Percentiles rank a stretch among this genome's conserved stretches.
Evolutionary conservation across 768 basidiomycete species (phyloP).

Genomic region (Kwoniella sp.): DNA sequence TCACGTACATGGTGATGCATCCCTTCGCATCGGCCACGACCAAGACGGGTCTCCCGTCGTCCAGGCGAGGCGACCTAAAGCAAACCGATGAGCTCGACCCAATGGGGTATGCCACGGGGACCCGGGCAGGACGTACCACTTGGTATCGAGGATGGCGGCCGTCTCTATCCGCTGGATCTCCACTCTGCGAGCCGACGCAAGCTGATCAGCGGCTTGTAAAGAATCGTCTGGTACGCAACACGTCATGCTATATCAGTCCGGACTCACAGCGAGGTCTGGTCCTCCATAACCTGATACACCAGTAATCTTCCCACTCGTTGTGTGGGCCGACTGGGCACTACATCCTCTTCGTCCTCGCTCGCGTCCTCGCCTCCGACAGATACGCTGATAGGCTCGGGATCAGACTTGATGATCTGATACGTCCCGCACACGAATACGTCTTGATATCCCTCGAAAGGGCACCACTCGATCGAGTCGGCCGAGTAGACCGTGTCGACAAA

Average conservation of each 20-base stretch:
- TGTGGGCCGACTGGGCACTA: constrained; percentile 10
- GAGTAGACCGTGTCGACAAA: constrained; percentile 68
- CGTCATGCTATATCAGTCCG: too few species aligned
- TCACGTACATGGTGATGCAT: constrained; percentile 62
- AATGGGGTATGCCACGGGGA: neutral
- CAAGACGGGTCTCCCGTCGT: constrained; percentile 51
- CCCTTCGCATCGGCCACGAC: constrained; percentile 85
- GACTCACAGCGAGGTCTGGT: constrained; percentile 39
- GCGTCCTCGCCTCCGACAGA: constrained; percentile 18
- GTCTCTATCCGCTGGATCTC: constrained; percentile 64
- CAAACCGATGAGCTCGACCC: neutral
- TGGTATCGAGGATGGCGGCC: constrained; percentile 86
- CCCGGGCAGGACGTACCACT: constrained; percentile 63
- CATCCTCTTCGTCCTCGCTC: constrained; percentile 10
- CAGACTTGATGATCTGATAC: constrained; percentile 61
- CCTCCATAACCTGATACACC: constrained; percentile 57
- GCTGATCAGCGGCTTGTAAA: too few species aligned
- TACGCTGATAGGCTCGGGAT: neutral
- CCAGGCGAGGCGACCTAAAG: constrained; percentile 16
- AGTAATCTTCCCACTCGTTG: constrained; percentile 67
- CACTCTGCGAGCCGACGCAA: constrained; percentile 40
- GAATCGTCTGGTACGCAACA: too few species aligned
- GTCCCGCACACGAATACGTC: constrained; percentile 83
- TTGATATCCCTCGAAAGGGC: constrained; percentile 61
- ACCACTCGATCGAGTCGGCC: constrained; percentile 88